A percentile compares a stretch with the other conserved stretches of the same genome.
phyloP scores from a whole-genome alignment of 1,284 basidiomycete species.

The Baeospora myosura region DNA sequence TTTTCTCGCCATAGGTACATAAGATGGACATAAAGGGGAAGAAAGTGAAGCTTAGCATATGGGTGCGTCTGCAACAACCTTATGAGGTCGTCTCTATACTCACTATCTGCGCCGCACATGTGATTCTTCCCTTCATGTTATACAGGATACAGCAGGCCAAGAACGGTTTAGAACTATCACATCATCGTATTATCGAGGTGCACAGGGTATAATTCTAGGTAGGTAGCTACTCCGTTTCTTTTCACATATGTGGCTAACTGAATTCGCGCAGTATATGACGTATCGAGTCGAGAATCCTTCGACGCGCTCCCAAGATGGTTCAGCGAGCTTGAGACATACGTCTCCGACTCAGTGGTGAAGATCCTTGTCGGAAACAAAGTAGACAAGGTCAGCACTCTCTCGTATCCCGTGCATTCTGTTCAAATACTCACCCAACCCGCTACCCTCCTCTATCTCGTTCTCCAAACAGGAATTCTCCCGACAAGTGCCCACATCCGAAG shows the following conservation, averaged over 20 bases:
- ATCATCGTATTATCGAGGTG: slow-evolving; percentile 86
- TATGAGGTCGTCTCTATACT: not conserved
- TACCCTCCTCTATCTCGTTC: not conserved
- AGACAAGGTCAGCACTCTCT: slow-evolving; percentile 62
- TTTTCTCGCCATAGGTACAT: slow-evolving; percentile 46
- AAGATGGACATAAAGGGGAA: slow-evolving; percentile 77
- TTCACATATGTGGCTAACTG: not conserved
- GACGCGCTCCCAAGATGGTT: slow-evolving; percentile 92
- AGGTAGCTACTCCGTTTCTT: slow-evolving; percentile 12
- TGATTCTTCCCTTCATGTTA: slow-evolving; percentile 3
- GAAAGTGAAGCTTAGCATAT: slow-evolving; percentile 77
- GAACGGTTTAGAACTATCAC: slow-evolving; percentile 90
- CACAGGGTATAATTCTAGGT: slow-evolving; percentile 92
- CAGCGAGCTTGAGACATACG: slow-evolving; percentile 91
- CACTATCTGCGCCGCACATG: not conserved
- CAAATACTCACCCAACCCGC: not conserved
- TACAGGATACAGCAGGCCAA: slow-evolving; percentile 84
- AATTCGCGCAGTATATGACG: slow-evolving; percentile 74
- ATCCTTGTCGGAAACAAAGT: slow-evolving; percentile 95
- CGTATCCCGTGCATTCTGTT: not conserved
- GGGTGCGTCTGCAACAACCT: slow-evolving; percentile 40
- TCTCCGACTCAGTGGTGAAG: slow-evolving; percentile 82
- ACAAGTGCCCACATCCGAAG: slow-evolving; percentile 79
- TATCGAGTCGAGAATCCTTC: slow-evolving; percentile 85
- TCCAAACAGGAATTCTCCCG: slow-evolving; percentile 76